Base-by-base conservation (phyloP, 139 green algal genomes). In the Micromonas commoda region DNA sequence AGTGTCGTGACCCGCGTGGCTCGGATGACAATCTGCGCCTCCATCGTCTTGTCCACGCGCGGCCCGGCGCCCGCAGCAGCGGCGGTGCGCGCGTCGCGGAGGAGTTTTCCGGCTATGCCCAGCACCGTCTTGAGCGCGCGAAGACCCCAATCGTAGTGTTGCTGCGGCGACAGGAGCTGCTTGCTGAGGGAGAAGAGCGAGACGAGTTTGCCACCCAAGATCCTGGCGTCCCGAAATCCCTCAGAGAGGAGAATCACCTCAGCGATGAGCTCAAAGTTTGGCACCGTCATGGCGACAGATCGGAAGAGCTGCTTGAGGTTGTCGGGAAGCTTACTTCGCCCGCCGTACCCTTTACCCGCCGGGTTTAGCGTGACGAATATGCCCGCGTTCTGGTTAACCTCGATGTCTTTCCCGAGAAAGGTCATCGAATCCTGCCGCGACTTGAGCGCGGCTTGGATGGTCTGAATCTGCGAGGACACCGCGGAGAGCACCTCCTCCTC, bases 351-450 rank as follows among this genome's bases (percentile, higher is more conserved):
- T 76, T 90, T 90, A 54, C 89, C 89, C 3, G 88, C 89, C 2
- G 91, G 91, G 87, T 96, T 96, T 29, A 97, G 80, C 2, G 92
- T 97, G 28, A 97, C 91, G 77, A 96, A 96, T 45, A 96, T 89
- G 38, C 87, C 90, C 16, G 88, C 90, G 33, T 89, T 88, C 23
- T 72, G 75, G 84, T 94, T 80, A 26, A 96, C 83, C 4, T 87
- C 75, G 2, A 93, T 70, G 0, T 76, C 73, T 70, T 87, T 87
- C 34, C 87, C 86, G 85, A 92, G 85, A 78, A 94, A 93, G 20
- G 64, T 32, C 79, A 94, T 82, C 4, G 75, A 64, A 39, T 73
- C 64, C 19, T 80, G 60, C 2, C 82, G 71, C 72, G 91, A 81
- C 57, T 88, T 89, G 51, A 95, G 80, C 3, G 89, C 89, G 34